Base-by-base conservation (phyloP, 2,329 filamentous ascomycete species). In the Trichoderma gracile region DNA sequence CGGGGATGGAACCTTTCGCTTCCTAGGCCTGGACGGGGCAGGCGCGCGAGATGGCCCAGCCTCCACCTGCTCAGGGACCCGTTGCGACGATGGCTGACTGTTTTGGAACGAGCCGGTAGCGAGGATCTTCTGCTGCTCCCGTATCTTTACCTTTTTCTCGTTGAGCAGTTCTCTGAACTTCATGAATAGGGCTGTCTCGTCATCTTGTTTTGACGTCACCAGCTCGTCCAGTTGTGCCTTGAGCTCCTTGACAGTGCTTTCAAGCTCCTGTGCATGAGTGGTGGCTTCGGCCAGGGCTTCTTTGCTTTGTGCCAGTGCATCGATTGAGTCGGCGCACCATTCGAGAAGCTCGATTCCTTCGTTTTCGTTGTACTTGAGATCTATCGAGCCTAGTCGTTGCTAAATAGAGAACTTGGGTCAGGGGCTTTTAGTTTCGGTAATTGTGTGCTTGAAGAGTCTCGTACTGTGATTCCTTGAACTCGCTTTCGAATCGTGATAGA, bases 71-170 rank as follows among this genome's bases (percentile, higher is more conserved):
- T 74, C 69, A 27, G 74, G 75, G 43, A 60, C 63, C 52, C 70
- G 69, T n/a, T 69, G 73, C 58, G 66, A 72, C 64, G 68, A 66
- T 70, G 67, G 64, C 47, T 65, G 64, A 21, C 45, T 50, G 23
- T 25, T 53, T 50, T 42, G 58, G 15, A 61, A 30, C 2, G 58
- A 80, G 3, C 79, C 80, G 2, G 77, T 69, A 3, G 78, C 74
- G 25, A 92, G 76, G 21, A 90, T 76, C 45, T 84, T 82, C 70
- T 90, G 87, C 75, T 92, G 89, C 70, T 92, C 85, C 49, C 90
- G 79, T 56, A 93, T 93, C 76, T 91, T 93, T 59, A 88, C 79
- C 75, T 93, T 93, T 78, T 94, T 94, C 73, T 89, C 86, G 69
- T 93, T 93, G 1, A 93, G 78, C 2, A 94, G 78, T 63, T 85